Conservation (phyloP, 1,284 basidiomycete genomes). For the Melanopsichium pennsylvanicum region DNA sequence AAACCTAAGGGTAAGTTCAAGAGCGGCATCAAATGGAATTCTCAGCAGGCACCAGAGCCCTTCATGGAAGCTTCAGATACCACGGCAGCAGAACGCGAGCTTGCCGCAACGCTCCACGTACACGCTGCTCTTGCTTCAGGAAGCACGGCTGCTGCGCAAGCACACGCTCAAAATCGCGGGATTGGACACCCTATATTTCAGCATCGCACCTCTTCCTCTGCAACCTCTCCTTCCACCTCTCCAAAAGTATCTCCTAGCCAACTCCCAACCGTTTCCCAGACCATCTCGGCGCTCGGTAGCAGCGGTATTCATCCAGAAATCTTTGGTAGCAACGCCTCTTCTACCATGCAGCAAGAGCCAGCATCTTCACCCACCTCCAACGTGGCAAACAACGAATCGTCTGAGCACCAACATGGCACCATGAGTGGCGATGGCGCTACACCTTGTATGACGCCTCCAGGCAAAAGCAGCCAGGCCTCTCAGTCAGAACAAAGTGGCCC, state of each 20-base stretch:
- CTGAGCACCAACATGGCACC: neutral
- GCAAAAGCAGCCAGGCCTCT: conserved; percentile 17
- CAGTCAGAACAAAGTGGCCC: conserved; percentile 9
- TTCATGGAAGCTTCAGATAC: conserved; percentile 45
- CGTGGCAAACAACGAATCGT: neutral
- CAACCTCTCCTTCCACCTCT: neutral
- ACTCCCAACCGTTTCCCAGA: conserved; percentile 29
- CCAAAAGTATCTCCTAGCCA: neutral
- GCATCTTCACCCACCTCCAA: neutral
- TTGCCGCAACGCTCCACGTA: neutral
- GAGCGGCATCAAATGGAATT: conserved; percentile 47
- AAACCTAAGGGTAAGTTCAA: conserved; percentile 49
- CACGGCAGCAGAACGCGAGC: conserved; percentile 11
- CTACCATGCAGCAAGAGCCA: neutral
- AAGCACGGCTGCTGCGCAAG: conserved; percentile 51
- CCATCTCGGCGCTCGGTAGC: conserved; percentile 24
- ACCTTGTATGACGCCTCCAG: conserved; percentile 14
- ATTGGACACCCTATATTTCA: conserved; percentile 39
- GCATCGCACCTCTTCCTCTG: neutral
- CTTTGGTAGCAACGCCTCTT: conserved; percentile 5
- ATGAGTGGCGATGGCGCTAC: conserved; percentile 12
- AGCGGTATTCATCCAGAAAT: conserved; percentile 40
- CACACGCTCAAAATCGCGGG: conserved; percentile 22
- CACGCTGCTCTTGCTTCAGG: conserved; percentile 29
- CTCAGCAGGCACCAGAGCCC: conserved; percentile 37